Evolutionary conservation across 805 yeast species (phyloP).

Genomic region (Ogataea chonburiensis): DNA sequence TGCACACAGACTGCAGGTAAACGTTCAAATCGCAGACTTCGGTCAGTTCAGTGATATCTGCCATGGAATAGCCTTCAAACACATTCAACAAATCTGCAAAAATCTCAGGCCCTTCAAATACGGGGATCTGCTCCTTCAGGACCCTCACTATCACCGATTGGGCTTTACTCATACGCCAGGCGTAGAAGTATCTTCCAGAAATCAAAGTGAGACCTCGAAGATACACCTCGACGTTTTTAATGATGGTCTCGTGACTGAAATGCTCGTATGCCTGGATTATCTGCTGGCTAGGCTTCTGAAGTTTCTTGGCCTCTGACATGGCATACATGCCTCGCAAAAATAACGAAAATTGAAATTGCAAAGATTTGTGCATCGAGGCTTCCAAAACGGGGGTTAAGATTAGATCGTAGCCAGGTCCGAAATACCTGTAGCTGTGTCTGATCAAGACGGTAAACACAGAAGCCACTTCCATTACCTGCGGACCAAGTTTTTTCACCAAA

Average conservation of each 20-base stretch:
- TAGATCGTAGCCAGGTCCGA: slow-evolving; percentile 40
- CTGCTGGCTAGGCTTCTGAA: slow-evolving; percentile 4
- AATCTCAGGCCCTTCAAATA: slow-evolving; percentile 1
- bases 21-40: slow-evolving; percentile 10
- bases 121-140: slow-evolving; percentile 24
- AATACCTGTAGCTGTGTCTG: slow-evolving; percentile 27
- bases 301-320: slow-evolving; percentile 18
- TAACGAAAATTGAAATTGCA: slow-evolving; percentile 31
- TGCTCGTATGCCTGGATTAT: slow-evolving; percentile 14
- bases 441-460: slow-evolving; percentile 38
- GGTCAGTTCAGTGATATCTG: slow-evolving; percentile 17
- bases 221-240: slow-evolving; percentile 43
- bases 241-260: slow-evolving; percentile 18
- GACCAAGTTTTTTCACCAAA: slow-evolving; percentile 37
- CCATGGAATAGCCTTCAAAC: slow-evolving; percentile 17
- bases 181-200: slow-evolving; percentile 60
- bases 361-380: slow-evolving; percentile 38
- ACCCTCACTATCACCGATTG: slow-evolving; percentile 41
- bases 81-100: slow-evolving; percentile 12
- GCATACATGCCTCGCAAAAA: slow-evolving; percentile 33
- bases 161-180: slow-evolving; percentile 67
- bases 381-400: slow-evolving; percentile 39
- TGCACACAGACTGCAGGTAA: too few relatives aligned
- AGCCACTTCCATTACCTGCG: slow-evolving; percentile 34
- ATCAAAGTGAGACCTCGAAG: slow-evolving; percentile 41